phyloP scores from a whole-genome alignment of 2,329 filamentous ascomycete species.

The Chaetomiaceae sp. region DNA sequence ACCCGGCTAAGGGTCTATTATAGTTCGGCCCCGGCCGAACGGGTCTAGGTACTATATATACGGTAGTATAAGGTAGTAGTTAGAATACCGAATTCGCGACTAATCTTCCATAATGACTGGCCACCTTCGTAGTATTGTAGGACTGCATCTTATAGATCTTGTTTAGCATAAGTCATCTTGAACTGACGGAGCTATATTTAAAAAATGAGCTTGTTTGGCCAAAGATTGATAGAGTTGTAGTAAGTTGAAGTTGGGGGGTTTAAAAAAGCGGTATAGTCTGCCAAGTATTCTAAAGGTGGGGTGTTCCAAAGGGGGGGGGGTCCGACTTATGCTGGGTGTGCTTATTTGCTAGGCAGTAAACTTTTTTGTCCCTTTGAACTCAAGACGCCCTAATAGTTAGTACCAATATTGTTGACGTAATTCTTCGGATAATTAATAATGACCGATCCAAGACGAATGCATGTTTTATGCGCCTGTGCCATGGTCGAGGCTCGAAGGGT shows the following conservation, averaged over 20 bases:
- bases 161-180: not conserved
- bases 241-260: not conserved
- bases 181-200: not conserved
- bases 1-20: not conserved
- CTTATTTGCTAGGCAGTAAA: too few species aligned
- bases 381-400: too few species aligned
- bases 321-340: too few species aligned
- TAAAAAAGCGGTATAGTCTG: not conserved
- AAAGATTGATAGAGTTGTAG: not conserved
- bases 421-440: too few species aligned
- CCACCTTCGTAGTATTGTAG: not conserved
- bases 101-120: not conserved
- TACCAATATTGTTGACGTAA: too few species aligned
- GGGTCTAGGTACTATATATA: not conserved
- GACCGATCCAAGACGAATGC: too few species aligned
- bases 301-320: too few species aligned
- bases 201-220: not conserved
- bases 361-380: too few species aligned
- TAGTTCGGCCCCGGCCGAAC: not conserved
- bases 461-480: too few species aligned
- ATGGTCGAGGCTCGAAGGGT: too few species aligned
- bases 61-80: not conserved
- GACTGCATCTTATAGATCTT: not conserved
- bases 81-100: not conserved
- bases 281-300: too few species aligned